Evolutionary conservation across 1,139 yeast genomes (phyloP), one percentile per base, ranked within the genome.

Genomic region (Petasospora rhodanensis): DNA sequence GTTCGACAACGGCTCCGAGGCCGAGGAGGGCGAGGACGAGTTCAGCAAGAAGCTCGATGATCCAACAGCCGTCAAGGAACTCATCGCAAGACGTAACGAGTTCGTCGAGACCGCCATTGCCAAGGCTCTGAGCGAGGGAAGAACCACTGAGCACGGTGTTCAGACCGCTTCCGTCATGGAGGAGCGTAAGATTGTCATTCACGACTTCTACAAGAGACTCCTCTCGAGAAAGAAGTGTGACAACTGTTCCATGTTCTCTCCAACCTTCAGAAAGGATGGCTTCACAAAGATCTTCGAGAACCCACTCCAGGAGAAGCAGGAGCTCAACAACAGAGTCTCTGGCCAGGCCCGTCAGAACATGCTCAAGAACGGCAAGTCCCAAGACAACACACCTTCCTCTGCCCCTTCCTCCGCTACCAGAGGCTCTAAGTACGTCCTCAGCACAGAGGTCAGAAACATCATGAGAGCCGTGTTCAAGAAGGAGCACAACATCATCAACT

Each of bases 171-270:
- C 93, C 21, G 84, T 89, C 26, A 73, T 76, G 22, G 96, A 87
- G 55, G 96, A 86, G 61, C 78, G 98, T 61, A 89, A 89, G 56
- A 60, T 58, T 14, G 63, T 82, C 42, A 70, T 93, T 44, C 82
- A 79, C 41, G 85, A 79, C 25, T 81, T 89, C 51, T 84, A 87
- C 66, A 76, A 73, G 51, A 73, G 74, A 48, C 63, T 87, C 36
- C 65, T 85, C 47, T 62, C 80, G 31, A 77, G 96, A 60, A 79
- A 86, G 38, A 83, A 79, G 59, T 93, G 99, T 73, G 94, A 84
- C 54, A 87, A 87, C 61, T 93, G 99, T 73, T 85, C 87, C 31
- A 84, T 89, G 95, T 84, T 71, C 59, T 86, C 96, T 27, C 97
- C 98, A 35, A 70, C 80, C 26, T 91, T 80, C 68, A 77, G 98